Evolutionary conservation across 1,139 yeast species (phyloP), one percentile per base, ranked within the genome.

Genomic region (Casaregolazyma lundiana): DNA sequence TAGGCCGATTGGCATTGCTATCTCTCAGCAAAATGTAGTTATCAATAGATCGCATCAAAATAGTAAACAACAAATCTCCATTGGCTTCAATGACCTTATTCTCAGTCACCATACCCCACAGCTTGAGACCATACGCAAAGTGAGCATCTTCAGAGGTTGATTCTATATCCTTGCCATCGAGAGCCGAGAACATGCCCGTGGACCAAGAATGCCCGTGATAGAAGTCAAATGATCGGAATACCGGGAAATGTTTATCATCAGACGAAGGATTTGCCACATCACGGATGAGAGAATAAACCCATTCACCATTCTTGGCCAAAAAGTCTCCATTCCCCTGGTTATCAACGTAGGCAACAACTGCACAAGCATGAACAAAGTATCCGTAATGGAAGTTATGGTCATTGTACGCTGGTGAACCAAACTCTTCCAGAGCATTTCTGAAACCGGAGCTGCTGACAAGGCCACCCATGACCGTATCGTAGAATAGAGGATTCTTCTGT

Each of bases 161-260:
- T 61, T 84, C 90, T 64, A 83, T 81, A 57, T 84, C 81, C 54
- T 78, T 77, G 50, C 89, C 89, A 59, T 82, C 88, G 21, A 77
- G 81, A 52, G 77, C 68, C 24, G 72, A 74, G 55, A 74, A 77
- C 46, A 83, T 67, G 17, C 90, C 90, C 47, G 76, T 75, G 4
- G 89, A 88, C 85, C 87, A 82, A 4, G 88, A 81, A 60, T 84
- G 89, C 24, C 90, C 90, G 35, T 74, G 73, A 62, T 68, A 83
- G 86, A 86, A 83, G 60, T 81, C 87, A 65, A 83, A 83, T 69
- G 72, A 71, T 60, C 90, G 71, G 26, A 77, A 81, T 19, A 76
- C 78, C 2, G 90, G 89, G 75, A 81, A 84, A 57, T 71, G 75
- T 2, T 65, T 43, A 60, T 82, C 89, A 5, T 16, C 15, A n/a